Base-by-base conservation (phyloP, 2,329 filamentous ascomycete genomes). In the Berkeleyomyces rouxiae region DNA sequence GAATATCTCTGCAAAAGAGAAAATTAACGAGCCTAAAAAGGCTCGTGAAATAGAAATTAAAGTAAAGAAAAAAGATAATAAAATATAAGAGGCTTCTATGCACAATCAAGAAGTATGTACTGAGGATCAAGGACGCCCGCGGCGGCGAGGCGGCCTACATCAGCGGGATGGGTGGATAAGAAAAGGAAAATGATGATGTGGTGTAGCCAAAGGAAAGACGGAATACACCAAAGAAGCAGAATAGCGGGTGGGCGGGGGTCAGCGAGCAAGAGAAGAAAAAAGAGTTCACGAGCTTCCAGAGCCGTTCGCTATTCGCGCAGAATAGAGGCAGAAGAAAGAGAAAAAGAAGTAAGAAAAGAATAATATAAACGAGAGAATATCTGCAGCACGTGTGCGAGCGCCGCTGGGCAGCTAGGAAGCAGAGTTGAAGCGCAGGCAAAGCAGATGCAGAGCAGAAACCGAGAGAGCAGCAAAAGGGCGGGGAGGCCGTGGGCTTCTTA, bases 351-450 rank as follows among this genome's bases (percentile, higher is more conserved):
- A 53, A 11, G 31, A 59, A 53, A 43, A 39, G 53, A 59, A 42
- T 43, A 59, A 47, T 61, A 64, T 64, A 61, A 64, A 64, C 62
- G 62, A 64, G 59, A 61, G 62, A 64, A 64, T 40, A 49, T 61
- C 62, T 64, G 62, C 62, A 61, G 39, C 47, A 33, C 16, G 10
- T 51, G 16, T 31, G 31, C 23, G 7, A 7, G 40, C 11, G 40
- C 11, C 7, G 40, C 40, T 7, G 40, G 40, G 49, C 11, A 53
- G 51, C 51, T n/a, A 55, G 36, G 37, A n/a, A 47, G 58, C 58
- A 64, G 33, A 49, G 40, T 43, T 59, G 42, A 33, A 57, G 58
- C 58, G 58, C 37, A 46, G 36, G 47, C 23, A n/a, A 43, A 58
- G 59, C 59, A 64, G 63, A 64, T 61, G 60, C 16, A 46, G 23